phyloP scores from a whole-genome alignment of 495 filamentous ascomycete genomes.

The Trichoderma gamsii region DNA sequence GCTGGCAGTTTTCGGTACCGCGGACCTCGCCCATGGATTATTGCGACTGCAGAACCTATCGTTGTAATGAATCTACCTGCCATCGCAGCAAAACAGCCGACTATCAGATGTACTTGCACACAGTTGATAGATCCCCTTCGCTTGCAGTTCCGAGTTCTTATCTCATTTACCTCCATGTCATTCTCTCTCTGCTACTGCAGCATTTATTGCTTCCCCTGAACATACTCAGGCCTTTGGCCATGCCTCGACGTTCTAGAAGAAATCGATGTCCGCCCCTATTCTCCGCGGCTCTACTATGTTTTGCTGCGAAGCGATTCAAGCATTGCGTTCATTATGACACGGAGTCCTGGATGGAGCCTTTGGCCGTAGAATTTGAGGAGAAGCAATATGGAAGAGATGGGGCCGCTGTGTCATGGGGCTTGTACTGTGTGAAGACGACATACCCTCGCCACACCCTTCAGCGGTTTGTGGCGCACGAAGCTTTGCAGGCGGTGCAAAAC shows the following conservation, averaged over 20 bases:
- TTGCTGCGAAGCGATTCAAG: background rate
- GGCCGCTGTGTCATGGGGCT: slow-evolving; percentile 3
- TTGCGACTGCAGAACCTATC: background rate
- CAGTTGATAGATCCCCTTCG: background rate
- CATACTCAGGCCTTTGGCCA: background rate
- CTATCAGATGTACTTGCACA: background rate
- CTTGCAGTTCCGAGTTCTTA: background rate
- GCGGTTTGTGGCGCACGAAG: too few relatives aligned
- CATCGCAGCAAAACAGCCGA: background rate
- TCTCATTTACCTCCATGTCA: background rate
- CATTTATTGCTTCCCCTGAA: background rate
- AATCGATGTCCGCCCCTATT: background rate
- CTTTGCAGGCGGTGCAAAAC: background rate
- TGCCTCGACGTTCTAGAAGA: slow-evolving; percentile 1
- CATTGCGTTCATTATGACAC: background rate
- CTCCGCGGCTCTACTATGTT: background rate
- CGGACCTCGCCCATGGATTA: background rate
- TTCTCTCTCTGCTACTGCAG: background rate
- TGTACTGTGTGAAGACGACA: background rate
- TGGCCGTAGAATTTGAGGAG: slow-evolving; percentile 1
- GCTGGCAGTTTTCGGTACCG: too few relatives aligned
- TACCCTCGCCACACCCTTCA: too few relatives aligned
- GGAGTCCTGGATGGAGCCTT: slow-evolving; percentile 6
- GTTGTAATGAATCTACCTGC: background rate
- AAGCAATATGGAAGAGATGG: slow-evolving; percentile 5